phyloP scores from a whole-genome alignment of 2,329 filamentous ascomycete species.

The Colletotrichum sp. region DNA sequence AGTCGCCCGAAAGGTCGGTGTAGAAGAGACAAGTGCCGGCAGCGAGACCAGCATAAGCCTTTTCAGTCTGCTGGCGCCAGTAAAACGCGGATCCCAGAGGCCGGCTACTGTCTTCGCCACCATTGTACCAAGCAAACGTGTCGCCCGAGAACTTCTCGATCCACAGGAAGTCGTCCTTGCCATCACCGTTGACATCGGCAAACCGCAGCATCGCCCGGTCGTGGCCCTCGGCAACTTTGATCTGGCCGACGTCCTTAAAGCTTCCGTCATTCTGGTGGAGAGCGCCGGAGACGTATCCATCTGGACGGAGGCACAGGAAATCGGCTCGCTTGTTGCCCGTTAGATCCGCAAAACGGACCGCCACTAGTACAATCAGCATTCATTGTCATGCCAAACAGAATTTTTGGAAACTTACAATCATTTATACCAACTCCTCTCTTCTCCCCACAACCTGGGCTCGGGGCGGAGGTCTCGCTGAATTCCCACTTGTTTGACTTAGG shows the following conservation, averaged over 20 bases:
- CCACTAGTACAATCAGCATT: conserved; percentile 18
- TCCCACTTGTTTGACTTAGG: neutral
- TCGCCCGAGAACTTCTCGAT: conserved; percentile 39
- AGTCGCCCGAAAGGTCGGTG: neutral
- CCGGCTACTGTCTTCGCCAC: neutral
- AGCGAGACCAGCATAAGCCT: neutral
- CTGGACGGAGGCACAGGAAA: conserved; percentile 35
- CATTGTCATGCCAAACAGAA: neutral
- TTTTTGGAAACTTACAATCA: neutral
- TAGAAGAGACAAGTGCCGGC: neutral
- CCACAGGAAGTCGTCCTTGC: conserved; percentile 37
- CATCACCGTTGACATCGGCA: conserved; percentile 43
- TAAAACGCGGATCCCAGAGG: neutral
- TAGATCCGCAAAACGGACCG: neutral
- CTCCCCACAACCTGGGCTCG: neutral
- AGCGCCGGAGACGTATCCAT: conserved; percentile 28
- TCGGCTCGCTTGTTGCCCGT: conserved; percentile 27
- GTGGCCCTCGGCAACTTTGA: conserved; percentile 29
- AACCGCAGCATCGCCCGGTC: conserved; percentile 42
- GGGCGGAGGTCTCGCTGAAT: neutral
- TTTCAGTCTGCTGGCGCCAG: neutral
- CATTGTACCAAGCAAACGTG: conserved; percentile 34
- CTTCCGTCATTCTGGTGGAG: conserved; percentile 24
- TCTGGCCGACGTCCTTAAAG: conserved; percentile 27
- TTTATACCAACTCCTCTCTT: neutral